phyloP scores from a whole-genome alignment of 2,329 filamentous ascomycete species.

The Apiospora sp. region DNA sequence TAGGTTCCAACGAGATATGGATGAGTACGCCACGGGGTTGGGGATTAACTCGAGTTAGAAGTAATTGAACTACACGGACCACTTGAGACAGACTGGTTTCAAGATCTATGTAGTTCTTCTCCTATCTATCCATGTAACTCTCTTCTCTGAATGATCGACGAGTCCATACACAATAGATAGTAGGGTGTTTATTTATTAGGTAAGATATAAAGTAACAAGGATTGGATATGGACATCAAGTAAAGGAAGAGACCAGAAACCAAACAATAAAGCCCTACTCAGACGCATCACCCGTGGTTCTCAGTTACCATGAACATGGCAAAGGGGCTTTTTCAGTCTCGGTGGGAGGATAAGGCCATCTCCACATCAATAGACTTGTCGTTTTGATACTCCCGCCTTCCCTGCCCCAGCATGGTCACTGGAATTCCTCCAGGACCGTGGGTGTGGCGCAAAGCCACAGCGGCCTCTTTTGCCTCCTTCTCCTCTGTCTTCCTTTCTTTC shows the following conservation, averaged over 20 bases:
- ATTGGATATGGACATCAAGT: too few species aligned
- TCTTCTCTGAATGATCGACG: too few species aligned
- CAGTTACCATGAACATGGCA: not conserved
- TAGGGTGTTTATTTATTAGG: too few species aligned
- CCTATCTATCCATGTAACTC: too few species aligned
- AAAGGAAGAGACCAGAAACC: too few species aligned
- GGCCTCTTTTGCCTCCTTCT: not conserved
- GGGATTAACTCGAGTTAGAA: constrained; percentile 39
- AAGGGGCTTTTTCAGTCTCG: not conserved
- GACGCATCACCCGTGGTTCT: too few species aligned
- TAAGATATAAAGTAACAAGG: too few species aligned
- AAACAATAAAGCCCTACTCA: too few species aligned
- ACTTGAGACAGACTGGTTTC: constrained; percentile 42
- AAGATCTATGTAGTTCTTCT: too few species aligned
- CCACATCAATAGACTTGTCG: not conserved
- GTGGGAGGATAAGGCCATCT: not conserved
- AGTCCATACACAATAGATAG: too few species aligned
- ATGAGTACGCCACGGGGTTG: constrained; percentile 31
- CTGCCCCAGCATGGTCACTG: not conserved
- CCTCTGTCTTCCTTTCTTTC: not conserved
- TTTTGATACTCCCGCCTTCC: not conserved
- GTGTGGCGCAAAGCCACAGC: not conserved
- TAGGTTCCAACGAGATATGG: constrained; percentile 40
- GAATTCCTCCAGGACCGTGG: not conserved
- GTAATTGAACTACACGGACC: constrained; percentile 48